Base-by-base conservation (phyloP, 2,329 filamentous ascomycete species). In the Fusarium miscanthi region DNA sequence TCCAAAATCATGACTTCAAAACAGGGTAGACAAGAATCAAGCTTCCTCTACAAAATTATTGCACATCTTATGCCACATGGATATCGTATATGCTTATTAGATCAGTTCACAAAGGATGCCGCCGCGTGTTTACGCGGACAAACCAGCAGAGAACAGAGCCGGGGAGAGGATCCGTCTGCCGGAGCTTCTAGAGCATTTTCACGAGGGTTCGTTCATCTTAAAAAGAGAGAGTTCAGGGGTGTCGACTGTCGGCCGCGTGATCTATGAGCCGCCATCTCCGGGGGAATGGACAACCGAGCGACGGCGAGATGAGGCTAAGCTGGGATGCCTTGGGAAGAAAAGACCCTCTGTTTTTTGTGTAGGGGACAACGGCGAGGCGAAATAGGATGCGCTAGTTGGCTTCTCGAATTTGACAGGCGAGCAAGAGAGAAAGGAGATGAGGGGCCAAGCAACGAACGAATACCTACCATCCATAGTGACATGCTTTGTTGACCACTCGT, bases 261-360 rank as follows among this genome's bases (percentile, higher is more conserved):
- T 70, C 66, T 53, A 72, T 69, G 71, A 77, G 76, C 76, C 76
- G 74, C 74, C 76, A 77, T 77, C 69, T 74, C 76, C 74, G 62
- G 71, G 69, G 63, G 57, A 58, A 59, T 40, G 45, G 59, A 60
- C 57, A 71, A 43, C 66, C 49, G 61, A 72, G 63, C 70, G 56
- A 69, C 70, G 67, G 46, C 46, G 70, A 73, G 67, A 74, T 74
- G 70, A 72, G 70, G 70, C 70, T 73, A 73, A 59, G 66, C 70
- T 56, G 66, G 70, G 70, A 73, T 71, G 16, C 43, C 61, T 27
- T 38, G 33, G 13, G 49, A 31, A 51, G 46, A 54, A 30, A 54
- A 42, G 52, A 54, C 37, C 52, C 54, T 57, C 54, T 16, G 23
- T 35, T 48, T 46, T 37, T 6, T 17, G 27, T 30, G 37, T 53